Base-by-base conservation (phyloP, 768 basidiomycete species). In the Suillus cothurnatus region DNA sequence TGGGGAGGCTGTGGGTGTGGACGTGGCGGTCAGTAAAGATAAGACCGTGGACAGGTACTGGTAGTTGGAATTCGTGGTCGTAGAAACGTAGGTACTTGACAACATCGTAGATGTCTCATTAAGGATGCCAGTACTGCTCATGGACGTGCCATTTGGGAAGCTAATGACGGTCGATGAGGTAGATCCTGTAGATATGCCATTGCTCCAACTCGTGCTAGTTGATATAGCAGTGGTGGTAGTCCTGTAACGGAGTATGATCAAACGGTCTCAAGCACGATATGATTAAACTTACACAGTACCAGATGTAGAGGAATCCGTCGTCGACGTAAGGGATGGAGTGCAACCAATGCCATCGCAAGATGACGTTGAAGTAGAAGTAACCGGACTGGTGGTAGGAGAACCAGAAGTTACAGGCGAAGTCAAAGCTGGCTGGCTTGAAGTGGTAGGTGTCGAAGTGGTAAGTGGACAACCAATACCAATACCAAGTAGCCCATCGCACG, bases 21-120 rank as follows among this genome's bases (percentile, higher is more conserved):
- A 47, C 9, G 68, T 17, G 7, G 69, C 49, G 41, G 71, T 62
- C 52, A 83, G 69, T 34, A 82, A 77, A 5, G 79, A 72, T 15
- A 75, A 66, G 52, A 73, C 39, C 4, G 81, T 72, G 49, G 74
- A 70, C 78, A 66, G 71, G 76, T 70, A 81, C 72, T 64, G 73
- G 68, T 61, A 81, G 69, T 66, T 76, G 41, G 67, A 76, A 63
- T 63, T 77, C 26, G 72, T 68, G n/a, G 69, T 50, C 4, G 66
- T 62, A 32, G 74, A 58, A 9, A 61, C 7, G n/a, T 34, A 32
- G 53, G 21, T 45, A 11, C 67, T 64, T 32, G 74, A 70, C 55
- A 68, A 68, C 55, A n/a, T 12, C 28, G 64, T 61, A 34, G 60
- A 65, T 3, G 31, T 55, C 53, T 34, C 53, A 21, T 55, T 11